Evolutionary conservation across 2,329 filamentous ascomycete genomes (phyloP).

Genomic region (Penicillium aurantiogriseum): DNA sequence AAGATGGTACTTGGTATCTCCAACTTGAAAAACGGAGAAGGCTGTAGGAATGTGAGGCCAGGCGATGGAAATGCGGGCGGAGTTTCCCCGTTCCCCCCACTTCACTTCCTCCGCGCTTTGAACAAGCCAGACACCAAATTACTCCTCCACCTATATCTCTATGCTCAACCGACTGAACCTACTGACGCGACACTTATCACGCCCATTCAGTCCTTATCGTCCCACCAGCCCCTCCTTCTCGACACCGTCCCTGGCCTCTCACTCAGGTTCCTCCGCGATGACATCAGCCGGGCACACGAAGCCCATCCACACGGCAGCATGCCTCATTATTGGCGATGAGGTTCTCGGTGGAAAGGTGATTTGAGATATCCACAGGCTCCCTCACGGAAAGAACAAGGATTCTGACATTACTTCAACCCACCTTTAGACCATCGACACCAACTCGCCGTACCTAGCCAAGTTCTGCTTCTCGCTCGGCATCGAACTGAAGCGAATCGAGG

Average conservation of each 20-base stretch:
- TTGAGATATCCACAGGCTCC: not conserved
- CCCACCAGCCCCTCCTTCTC: conserved; percentile 49
- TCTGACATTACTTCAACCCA: not conserved
- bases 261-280: conserved; percentile 34
- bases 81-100: conserved; percentile 13
- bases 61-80: conserved; percentile 21
- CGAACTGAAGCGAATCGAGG: conserved; percentile 79
- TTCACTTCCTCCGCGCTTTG: conserved; percentile 14
- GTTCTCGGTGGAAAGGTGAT: conserved; percentile 88
- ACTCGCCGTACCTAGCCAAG: conserved; percentile 63
- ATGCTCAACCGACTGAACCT: conserved; percentile 80
- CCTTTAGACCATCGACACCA: conserved; percentile 62
- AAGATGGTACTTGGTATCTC: not conserved
- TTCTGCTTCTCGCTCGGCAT: conserved; percentile 66
- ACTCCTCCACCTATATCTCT: conserved; percentile 13
- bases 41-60: conserved; percentile 10
- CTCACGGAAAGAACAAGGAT: not conserved
- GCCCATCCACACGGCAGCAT: conserved; percentile 84
- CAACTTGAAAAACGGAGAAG: not conserved
- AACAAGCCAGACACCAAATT: conserved; percentile 5
- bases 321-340: conserved; percentile 95
- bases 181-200: conserved; percentile 68
- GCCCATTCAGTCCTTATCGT: conserved; percentile 55
- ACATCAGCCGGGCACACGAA: conserved; percentile 48
- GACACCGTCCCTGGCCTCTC: conserved; percentile 23